Conservation (phyloP, 225 moss, liverwort and hornwort genomes). For the Pseudoscleropodium purum region DNA sequence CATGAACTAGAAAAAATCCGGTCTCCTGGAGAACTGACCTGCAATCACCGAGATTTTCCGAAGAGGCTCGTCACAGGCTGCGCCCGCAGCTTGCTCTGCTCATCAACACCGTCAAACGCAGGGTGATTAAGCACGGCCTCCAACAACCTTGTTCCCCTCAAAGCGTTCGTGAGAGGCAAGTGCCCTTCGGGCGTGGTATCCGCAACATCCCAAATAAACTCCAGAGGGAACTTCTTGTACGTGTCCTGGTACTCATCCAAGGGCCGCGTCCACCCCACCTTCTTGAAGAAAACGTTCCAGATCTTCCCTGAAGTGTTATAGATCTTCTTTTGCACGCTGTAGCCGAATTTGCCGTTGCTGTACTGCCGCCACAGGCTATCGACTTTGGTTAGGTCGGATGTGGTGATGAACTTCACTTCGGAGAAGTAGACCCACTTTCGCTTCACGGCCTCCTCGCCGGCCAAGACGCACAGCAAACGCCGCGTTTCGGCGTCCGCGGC, state of each 20-base stretch:
- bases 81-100: conserved; percentile 37
- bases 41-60: conserved; percentile 28
- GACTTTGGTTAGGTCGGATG: conserved; percentile 55
- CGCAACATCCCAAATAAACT: conserved; percentile 82
- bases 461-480: conserved; percentile 59
- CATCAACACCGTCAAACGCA: conserved; percentile 66
- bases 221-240: conserved; percentile 86
- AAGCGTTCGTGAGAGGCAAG: conserved; percentile 82
- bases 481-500: conserved; percentile 92
- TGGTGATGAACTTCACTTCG: conserved; percentile 81
- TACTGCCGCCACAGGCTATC: conserved; percentile 80
- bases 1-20: neutral
- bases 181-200: conserved; percentile 80
- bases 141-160: conserved; percentile 74
- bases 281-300: conserved; percentile 70
- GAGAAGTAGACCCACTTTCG: conserved; percentile 95
- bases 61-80: conserved; percentile 32
- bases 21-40: neutral
- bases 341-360: conserved; percentile 80
- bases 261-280: conserved; percentile 79
- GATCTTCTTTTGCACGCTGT: conserved; percentile 79
- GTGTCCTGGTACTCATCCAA: conserved; percentile 72
- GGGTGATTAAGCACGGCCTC: conserved; percentile 71
- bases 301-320: conserved; percentile 52
- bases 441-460: conserved; percentile 76